Base-by-base conservation (phyloP, 2,329 filamentous ascomycete species). In the Trichoderma pleuroti region DNA sequence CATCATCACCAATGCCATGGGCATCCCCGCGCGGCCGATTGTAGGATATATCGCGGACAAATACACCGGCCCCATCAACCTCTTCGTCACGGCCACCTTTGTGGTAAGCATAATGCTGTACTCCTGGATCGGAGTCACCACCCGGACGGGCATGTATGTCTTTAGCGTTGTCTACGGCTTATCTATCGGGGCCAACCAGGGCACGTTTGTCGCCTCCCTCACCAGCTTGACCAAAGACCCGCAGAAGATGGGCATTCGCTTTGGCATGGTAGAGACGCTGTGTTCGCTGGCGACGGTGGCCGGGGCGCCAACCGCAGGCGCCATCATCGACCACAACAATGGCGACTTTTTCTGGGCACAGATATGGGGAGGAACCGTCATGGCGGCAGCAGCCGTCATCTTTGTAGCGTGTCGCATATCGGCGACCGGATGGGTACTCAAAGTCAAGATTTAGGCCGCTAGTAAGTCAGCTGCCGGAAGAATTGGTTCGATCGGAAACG, bases 1-100 rank as follows among this genome's bases (percentile, higher is more conserved):
- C 1, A 80, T 91, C 59, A 83, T 89, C 21, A 82, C 85, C 16
- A 89, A 90, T 72, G 86, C 83, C 10, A 79, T 88, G 18, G 87
- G 88, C 1, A 82, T 90, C 4, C 76, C 86, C 0, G 82, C 84
- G n/a, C 86, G 88, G 0, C 77, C 88, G 1, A 73, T 88, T 1
- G 84, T 85, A 0, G 85, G 84, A 14, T 84, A 83, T 72, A 74
- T 90, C 7, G 87, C 87, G 0, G 87, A 90, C 76, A 80, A 73
- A 71, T 74, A 79, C 66, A 78, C 86, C 3, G 88, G 89, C 0
- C 83, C 86, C 0, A 80, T 89, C 61, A 90, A 90, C 74, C 82
- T 84, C 1, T 82, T 88, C 30, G 82, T 88, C 32, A n/a, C 86
- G 0, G 83, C 84, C 63, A 82, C 81, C 3, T 76, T 84, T 12